Conservation (phyloP, 306 rosid genomes). For the Sechiopsis laciniata region DNA sequence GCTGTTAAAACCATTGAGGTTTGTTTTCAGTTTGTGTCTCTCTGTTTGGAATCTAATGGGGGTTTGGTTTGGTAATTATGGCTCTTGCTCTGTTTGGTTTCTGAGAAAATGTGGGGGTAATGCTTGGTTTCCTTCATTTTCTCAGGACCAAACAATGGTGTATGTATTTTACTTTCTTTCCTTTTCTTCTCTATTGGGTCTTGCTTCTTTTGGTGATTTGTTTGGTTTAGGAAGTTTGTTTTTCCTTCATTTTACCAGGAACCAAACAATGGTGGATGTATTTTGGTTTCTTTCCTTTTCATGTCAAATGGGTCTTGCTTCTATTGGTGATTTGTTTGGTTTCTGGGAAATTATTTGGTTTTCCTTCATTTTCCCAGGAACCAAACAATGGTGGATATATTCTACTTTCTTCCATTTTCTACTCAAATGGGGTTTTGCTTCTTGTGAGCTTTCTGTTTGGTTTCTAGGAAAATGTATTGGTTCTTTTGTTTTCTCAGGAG, state of each 20-base stretch:
- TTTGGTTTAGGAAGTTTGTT: not conserved
- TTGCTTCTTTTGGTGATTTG: constrained; percentile 6
- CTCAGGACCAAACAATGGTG: not conserved
- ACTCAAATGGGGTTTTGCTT: constrained; percentile 5
- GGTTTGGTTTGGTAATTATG: not conserved
- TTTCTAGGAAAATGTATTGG: constrained; percentile 5
- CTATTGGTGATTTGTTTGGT: constrained; percentile 7
- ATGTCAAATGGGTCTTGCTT: not conserved
- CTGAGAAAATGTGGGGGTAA: not conserved
- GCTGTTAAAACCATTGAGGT: constrained; percentile 79
- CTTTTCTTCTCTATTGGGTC: not conserved
- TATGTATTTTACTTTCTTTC: not conserved
- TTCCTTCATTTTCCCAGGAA: not conserved
- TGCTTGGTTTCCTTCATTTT: not conserved
- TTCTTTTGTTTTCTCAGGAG: not conserved
- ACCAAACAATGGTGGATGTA: not conserved
- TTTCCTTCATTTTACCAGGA: not conserved
- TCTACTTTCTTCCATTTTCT: not conserved
- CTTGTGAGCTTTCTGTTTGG: constrained; percentile 4
- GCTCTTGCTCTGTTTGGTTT: constrained; percentile 4
- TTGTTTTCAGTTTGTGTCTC: constrained; percentile 12
- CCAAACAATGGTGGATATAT: not conserved
- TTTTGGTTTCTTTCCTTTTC: not conserved
- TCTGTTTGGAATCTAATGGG: constrained; percentile 19
- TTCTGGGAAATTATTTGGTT: not conserved